Evolutionary conservation across 345 rosid species (phyloP), one percentile per base, ranked within the genome.

Genomic region (Populus simonii): DNA sequence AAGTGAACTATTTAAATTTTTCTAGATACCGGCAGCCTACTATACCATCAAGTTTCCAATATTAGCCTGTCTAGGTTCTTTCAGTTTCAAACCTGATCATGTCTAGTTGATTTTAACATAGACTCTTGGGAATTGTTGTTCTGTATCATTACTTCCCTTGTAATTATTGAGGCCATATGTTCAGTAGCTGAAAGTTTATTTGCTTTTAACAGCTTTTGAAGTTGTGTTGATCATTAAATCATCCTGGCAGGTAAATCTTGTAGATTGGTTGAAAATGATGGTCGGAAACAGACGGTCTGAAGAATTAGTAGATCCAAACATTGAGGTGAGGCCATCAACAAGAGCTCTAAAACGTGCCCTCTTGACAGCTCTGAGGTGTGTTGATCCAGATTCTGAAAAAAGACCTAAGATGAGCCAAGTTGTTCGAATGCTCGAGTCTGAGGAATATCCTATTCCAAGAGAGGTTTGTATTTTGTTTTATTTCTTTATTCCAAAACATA

Each of bases 191-290:
- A 68, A 53, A 39, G 27, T 53, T 18, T 22, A 22, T 76, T n/a
- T n/a, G 7, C 39, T 3, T 29, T 43, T 1, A 47, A 12, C 43
- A 62, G 25, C 51, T 16, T 33, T 15, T 65, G 66, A 57, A 38
- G 10, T 20, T 33, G 35, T 12, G 51, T 39, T 66, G n/a, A 29
- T 73, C 31, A 17, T 72, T 71, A 66, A 38, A 69, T 59, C 9
- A 38, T 71, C 35, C 35, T 83, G 81, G 75, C 82, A 96, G 99
- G 97, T 96, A 70, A 91, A 96, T 90, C 88, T 96, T 77, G 97
- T 96, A 20, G 98, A 96, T 81, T 96, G 99, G 99, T 85, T 94
- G 79, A 96, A 96, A 88, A 91, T 94, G 98, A 96, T 96, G 98
- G 98, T 96, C 4, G 98, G 95, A 72, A 92, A 83, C 78, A 87